Conservation (phyloP, 495 filamentous ascomycete genomes). For the Hypomontagnella monticulosa region DNA sequence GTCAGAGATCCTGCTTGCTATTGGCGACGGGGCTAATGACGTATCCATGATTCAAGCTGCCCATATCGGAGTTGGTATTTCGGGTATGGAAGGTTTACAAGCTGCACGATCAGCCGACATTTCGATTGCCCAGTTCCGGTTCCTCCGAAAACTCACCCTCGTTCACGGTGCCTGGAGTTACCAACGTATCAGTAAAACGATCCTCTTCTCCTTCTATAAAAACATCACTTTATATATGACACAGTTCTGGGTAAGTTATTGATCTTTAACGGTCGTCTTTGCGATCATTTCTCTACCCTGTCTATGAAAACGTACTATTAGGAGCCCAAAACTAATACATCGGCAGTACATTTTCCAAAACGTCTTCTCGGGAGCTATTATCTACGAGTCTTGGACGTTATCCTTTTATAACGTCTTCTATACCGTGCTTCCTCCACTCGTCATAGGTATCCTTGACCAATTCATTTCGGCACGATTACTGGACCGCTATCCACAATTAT, state of each 20-base stretch:
- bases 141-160: constrained; percentile 90
- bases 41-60: constrained; percentile 99
- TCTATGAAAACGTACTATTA: not conserved
- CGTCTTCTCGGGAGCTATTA: constrained; percentile 95
- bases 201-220: constrained; percentile 99
- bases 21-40: constrained; percentile 98
- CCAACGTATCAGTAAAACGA: constrained; percentile 94
- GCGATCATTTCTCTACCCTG: constrained; percentile 3
- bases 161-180: constrained; percentile 99
- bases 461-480: constrained; percentile 96
- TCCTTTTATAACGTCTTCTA: constrained; percentile 99
- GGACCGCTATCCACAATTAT: constrained; percentile 96
- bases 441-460: constrained; percentile 97
- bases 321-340: constrained; percentile 48
- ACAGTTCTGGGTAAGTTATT: constrained; percentile 89
- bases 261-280: not conserved
- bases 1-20: constrained; percentile 87
- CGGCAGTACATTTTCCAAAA: constrained; percentile 94
- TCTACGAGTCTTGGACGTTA: constrained; percentile 99
- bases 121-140: constrained; percentile 95
- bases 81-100: constrained; percentile 97
- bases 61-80: constrained; percentile 98
- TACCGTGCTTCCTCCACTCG: constrained; percentile 92
- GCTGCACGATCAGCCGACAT: constrained; percentile 96
- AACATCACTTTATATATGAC: constrained; percentile 99